These are phyloP conservation scores for Metarhizium humberi DNA, from an alignment of 2,329 filamentous ascomycete species.

Conservation along the genomic window DNA sequence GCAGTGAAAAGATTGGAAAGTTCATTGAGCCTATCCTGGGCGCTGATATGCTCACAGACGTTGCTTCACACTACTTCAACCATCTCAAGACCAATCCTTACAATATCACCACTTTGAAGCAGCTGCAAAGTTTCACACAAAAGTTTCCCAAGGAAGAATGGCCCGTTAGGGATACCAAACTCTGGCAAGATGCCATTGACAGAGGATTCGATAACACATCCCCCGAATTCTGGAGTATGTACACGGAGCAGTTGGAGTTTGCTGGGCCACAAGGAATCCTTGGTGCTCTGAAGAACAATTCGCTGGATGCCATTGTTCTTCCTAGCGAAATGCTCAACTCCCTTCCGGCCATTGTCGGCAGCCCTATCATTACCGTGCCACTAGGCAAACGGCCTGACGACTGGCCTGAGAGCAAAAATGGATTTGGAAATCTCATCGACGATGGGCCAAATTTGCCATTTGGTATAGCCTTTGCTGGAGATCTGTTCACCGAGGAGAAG, in stretches of 20 bases:
- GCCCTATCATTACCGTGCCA: conserved; percentile 52
- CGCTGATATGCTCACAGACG: conserved; percentile 46
- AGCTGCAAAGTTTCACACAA: conserved; percentile 47
- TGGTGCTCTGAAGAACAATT: conserved; percentile 43
- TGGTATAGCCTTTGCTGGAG: conserved; percentile 53
- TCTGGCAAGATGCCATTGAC: conserved; percentile 45
- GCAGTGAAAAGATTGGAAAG: conserved; percentile 10
- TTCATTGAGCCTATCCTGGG: conserved; percentile 28
- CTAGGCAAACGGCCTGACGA: conserved; percentile 47
- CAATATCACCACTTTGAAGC: conserved; percentile 39
- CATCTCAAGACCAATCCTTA: conserved; percentile 49
- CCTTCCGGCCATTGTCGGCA: conserved; percentile 46
- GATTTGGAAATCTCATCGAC: conserved; percentile 35
- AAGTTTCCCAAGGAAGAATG: conserved; percentile 42
- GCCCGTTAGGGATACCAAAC: conserved; percentile 43
- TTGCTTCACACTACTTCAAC: conserved; percentile 42
- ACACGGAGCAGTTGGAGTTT: conserved; percentile 40
- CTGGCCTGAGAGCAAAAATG: conserved; percentile 34
- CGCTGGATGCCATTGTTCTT: conserved; percentile 50
- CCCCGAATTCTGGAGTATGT: conserved; percentile 48
- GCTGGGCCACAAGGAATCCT: conserved; percentile 49
- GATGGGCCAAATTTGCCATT: conserved; percentile 49
- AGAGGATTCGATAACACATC: conserved; percentile 45
- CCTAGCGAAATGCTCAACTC: conserved; percentile 40
- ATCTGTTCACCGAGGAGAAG: conserved; percentile 47